Evolutionary conservation across 805 yeast genomes (phyloP), one percentile per base, ranked within the genome.

Genomic region (Nakazawaea pomicola): DNA sequence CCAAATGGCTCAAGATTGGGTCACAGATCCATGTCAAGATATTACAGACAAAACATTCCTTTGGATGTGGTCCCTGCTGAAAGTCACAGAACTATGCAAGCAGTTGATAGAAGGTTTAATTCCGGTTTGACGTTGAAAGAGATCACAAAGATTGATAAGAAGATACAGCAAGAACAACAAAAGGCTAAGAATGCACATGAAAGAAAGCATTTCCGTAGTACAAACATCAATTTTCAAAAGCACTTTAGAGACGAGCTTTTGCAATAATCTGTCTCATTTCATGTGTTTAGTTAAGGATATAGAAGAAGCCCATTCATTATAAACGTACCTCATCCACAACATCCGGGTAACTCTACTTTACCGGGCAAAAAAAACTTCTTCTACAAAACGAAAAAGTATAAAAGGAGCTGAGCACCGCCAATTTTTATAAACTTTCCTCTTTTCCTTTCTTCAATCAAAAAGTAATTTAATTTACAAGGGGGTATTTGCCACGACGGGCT

Each of bases 1-100:
- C 86, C 91, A 4, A 69, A 80, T 6, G 95, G 95, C 1, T 60
- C 76, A 5, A 70, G 75, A 37, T 69, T 83, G 2, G 89, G 91
- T 0, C 95, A 86, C 57, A 68, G 95, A 45, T 65, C 83, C 2
- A 65, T 80, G 58, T 68, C 74, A 37, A 64, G 85, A 40, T 74
- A 72, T 54, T 74, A 75, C 56, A 74, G 82, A 51, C 90, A 80
- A 55, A 73, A 72, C 44, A 47, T 65, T 28, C 58, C 66, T 11
- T 45, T 60, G 1, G 67, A 20, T 70, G 74, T 70, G 38, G 55
- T 58, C 6, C 58, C 60, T n/a, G 53, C 65, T 7, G 84, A 80
- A 8, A 74, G 83, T n/a, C 74, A 70, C 46, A 68, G 71, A 23
- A 77, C 91, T 0, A 78, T 83, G 28, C 72, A 81, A 5, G 70